Percentiles rank a stretch among this genome's conserved stretches.
Evolutionary conservation across 140 eudicot species (phyloP).

Genomic region (Cichorium intybus): DNA sequence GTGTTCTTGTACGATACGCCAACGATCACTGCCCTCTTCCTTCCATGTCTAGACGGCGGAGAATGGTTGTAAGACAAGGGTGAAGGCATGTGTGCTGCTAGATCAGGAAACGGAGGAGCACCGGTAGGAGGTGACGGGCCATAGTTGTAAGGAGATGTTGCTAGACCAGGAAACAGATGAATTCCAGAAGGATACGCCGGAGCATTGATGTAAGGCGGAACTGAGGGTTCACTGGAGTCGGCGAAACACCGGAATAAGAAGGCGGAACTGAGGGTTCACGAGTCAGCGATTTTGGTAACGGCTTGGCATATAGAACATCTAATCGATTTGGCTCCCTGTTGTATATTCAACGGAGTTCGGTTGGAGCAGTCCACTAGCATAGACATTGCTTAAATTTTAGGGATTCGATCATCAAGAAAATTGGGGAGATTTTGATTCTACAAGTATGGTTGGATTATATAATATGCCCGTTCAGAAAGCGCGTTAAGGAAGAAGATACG

Average conservation of each 20-base stretch:
- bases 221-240: not conserved
- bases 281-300: slow-evolving; percentile 54
- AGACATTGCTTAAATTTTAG: slow-evolving; percentile 27
- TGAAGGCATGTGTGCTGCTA: not conserved
- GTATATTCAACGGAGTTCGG: slow-evolving; percentile 61
- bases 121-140: slow-evolving; percentile 26
- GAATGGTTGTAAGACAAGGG: slow-evolving; percentile 35
- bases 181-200: slow-evolving; percentile 20
- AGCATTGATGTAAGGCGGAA: slow-evolving; percentile 2
- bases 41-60: slow-evolving; percentile 53
- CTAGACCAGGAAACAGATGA: not conserved
- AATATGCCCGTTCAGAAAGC: not conserved
- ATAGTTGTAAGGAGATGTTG: slow-evolving; percentile 35
- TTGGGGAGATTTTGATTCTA: slow-evolving; percentile 4
- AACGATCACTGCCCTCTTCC: slow-evolving; percentile 82
- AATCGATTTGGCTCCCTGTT: slow-evolving; percentile 72
- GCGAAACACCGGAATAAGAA: slow-evolving; percentile 4
- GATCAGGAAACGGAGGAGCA: not conserved
- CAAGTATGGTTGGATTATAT: not conserved
- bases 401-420: slow-evolving; percentile 5
- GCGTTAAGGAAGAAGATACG: slow-evolving; percentile 4
- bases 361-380: slow-evolving; percentile 74
- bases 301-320: slow-evolving; percentile 76
- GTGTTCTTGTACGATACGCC: slow-evolving; percentile 76
- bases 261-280: slow-evolving; percentile 28